Conservation (phyloP, 495 filamentous ascomycete genomes). For the Platismatia glauca region DNA sequence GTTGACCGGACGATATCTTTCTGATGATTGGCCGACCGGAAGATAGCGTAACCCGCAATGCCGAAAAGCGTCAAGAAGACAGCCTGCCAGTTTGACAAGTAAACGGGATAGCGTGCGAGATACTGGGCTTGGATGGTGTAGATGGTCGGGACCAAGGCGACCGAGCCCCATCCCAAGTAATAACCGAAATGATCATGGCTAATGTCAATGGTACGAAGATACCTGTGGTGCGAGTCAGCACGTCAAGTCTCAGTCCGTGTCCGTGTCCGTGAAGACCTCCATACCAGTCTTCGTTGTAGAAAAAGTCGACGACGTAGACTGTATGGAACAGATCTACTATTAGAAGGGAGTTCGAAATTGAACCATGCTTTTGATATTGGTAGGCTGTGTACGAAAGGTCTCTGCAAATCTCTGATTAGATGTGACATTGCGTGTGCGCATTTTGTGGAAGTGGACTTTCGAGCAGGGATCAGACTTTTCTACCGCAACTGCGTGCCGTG, state of each 20-base stretch:
- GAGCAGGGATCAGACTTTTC: background rate
- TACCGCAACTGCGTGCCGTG: background rate
- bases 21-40: slow-evolving; percentile 41
- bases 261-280: background rate
- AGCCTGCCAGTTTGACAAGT: slow-evolving; percentile 26
- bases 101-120: slow-evolving; percentile 37
- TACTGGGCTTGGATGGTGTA: slow-evolving; percentile 46
- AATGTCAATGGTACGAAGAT: slow-evolving; percentile 44
- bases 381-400: slow-evolving; percentile 37
- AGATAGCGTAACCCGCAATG: slow-evolving; percentile 36
- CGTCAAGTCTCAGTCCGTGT: background rate
- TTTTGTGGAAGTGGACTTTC: background rate
- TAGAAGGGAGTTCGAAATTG: slow-evolving; percentile 37
- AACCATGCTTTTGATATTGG: slow-evolving; percentile 38
- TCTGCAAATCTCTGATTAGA: slow-evolving; percentile 2
- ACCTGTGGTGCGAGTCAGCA: slow-evolving; percentile 22
- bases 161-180: slow-evolving; percentile 41
- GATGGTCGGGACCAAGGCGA: slow-evolving; percentile 36
- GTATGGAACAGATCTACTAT: slow-evolving; percentile 38
- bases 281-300: slow-evolving; percentile 41
- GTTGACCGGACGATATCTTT: slow-evolving; percentile 38
- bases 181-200: slow-evolving; percentile 45
- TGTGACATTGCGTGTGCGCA: background rate
- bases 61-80: slow-evolving; percentile 30
- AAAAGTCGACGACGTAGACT: slow-evolving; percentile 43